Evolutionary conservation across 1,139 yeast genomes (phyloP), one percentile per base, ranked within the genome.

Genomic region (Geotrichum aggregatum): DNA sequence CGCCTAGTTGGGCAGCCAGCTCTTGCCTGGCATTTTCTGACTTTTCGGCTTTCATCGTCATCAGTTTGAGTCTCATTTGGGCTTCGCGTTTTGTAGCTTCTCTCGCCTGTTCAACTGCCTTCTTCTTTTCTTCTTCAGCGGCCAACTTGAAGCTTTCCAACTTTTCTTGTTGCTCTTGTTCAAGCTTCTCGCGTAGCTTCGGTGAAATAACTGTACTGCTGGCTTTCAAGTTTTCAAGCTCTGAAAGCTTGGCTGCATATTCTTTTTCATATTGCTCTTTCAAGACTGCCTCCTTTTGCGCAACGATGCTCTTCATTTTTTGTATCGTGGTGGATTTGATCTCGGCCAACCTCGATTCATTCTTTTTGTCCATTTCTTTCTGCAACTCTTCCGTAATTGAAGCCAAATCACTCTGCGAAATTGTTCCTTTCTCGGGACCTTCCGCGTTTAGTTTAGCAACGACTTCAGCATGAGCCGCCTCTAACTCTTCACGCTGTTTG

Each of bases 21-120:
- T 63, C 66, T 42, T 62, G 56, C 51, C 66, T 67, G 48, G 66
- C 67, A 44, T 62, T 65, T 22, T 65, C 68, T n/a, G 67, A 60
- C 56, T 66, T 67, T 16, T 67, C 67, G 16, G 69, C 56, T 35
- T 64, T 58, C 47, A 42, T 41, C 43, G 66, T 63, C 26, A 71
- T 50, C 44, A 72, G 57, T 50, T 61, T 66, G 18, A 62, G 61
- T 46, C 72, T 66, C 68, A 73, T 66, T n/a, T 63, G 62, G 33
- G 61, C 54, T 50, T 65, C 65, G 42, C 59, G 61, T 35, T 58
- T 56, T 3, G 59, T 55, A n/a, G 58, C 52, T 13, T 56, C 62
- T 41, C 59, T 54, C 36, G 64, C 61, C 18, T 54, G 49, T 3
- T 52, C 54, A 10, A 52, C 47, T n/a, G 58, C 60, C 49, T 55